Percentiles rank a stretch among this genome's conserved stretches.
Conservation (phyloP, 2,329 filamentous ascomycete genomes). For the Diplodia sapinea region DNA sequence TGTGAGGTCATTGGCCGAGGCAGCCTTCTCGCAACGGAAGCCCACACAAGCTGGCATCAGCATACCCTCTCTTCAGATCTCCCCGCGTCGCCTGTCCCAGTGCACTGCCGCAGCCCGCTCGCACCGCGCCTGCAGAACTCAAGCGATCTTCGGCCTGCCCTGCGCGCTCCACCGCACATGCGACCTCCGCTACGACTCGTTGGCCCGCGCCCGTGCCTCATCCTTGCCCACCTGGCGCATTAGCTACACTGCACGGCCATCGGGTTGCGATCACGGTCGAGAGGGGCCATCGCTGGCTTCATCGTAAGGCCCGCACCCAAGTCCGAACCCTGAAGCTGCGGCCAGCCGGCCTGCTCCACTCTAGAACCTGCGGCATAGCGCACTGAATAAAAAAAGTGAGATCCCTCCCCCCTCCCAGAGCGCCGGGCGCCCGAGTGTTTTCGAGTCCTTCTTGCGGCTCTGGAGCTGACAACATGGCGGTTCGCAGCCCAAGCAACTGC, state of each 20-base stretch:
- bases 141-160: slow-evolving; percentile 7
- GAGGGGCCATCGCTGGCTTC: slow-evolving; percentile 9
- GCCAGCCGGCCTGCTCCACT: slow-evolving; percentile 21
- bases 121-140: neutral
- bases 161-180: neutral
- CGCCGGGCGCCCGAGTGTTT: neutral
- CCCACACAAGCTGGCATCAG: no score
- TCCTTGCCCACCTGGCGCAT: neutral
- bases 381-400: slow-evolving; percentile 15
- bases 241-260: slow-evolving; percentile 5
- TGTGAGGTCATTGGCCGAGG: no score
- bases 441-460: neutral
- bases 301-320: slow-evolving; percentile 14
- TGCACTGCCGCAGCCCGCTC: neutral
- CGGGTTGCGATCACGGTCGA: slow-evolving; percentile 5
- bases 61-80: no score
- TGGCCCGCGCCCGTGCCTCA: neutral
- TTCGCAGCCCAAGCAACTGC: slow-evolving; percentile 42
- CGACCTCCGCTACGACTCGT: slow-evolving; percentile 8
- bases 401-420: neutral
- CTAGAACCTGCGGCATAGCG: slow-evolving; percentile 1
- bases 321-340: slow-evolving; percentile 1
- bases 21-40: no score
- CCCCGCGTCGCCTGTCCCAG: no score
- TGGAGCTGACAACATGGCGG: slow-evolving; percentile 39